Base-by-base conservation (phyloP, 116 monocot genomes). In the Dioscorea cayenensis region DNA sequence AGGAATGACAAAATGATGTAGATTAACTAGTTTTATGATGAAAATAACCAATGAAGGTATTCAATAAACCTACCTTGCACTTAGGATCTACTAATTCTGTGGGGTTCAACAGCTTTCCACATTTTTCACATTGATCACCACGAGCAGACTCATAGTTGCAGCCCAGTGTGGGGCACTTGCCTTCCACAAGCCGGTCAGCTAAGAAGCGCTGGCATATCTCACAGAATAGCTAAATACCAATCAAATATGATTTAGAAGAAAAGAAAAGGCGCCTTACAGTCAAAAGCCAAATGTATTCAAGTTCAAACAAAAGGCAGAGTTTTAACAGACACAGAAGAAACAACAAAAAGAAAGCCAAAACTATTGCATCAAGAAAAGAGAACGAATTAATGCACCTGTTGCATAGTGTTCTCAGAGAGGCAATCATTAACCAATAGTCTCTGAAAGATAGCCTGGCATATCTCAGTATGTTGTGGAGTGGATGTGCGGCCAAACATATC, bases 101-200 rank as follows among this genome's bases (percentile, higher is more conserved):
- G 51, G 95, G 91, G 70, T 95, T 91, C 62, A 91, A 80, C 64
- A 91, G 73, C 63, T 91, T 89, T 23, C 91, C 89, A 77, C 95
- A 95, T 14, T 87, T 89, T 71, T 95, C 95, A 87, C 95, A 95
- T 66, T 91, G 95, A 48, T 95, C 95, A 52, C 95, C 95, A 36
- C 91, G 59, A 38, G 95, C 95, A 67, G 89, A 87, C 4, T 91
- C 85, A 48, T 91, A 85, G 64, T 85, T 82, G 78, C 95, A 95
- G 43, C 66, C 75, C 35, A 72, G 67, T 7, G 83, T 89, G 66
- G 95, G 95, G 64, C 95, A 91, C 43, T 70, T 76, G 19, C 95
- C 95, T 76, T 95, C 95, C 65, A 95, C 92, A 70, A 95, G 78
- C 28, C 95, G 81, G 70, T 95, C 95, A 60, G 91, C 95, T 67